These are phyloP conservation scores for Myochromella boudieri DNA, from an alignment of 768 basidiomycete species.

Conservation along the genomic window DNA sequence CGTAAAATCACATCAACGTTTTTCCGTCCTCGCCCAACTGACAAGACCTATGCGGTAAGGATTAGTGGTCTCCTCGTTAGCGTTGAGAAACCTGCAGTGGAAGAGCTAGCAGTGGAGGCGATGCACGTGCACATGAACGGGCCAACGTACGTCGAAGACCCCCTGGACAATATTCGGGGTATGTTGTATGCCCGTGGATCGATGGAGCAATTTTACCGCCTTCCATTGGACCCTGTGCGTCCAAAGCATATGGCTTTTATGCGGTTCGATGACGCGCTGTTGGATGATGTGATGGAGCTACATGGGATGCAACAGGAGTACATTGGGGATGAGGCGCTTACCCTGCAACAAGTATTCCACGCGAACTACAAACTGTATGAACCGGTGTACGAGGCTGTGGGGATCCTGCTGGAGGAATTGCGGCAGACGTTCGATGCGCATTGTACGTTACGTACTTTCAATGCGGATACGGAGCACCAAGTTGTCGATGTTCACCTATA, in stretches of 20 bases:
- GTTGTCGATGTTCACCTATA: constrained; percentile 38
- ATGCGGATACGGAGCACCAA: constrained; percentile 27
- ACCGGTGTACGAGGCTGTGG: constrained; percentile 32
- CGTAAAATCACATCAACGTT: constrained; percentile 40
- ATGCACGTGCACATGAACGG: constrained; percentile 28
- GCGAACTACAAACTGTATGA: constrained; percentile 36
- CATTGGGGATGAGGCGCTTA: constrained; percentile 36
- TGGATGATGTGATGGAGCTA: constrained; percentile 26
- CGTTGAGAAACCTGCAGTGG: constrained; percentile 29
- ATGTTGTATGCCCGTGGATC: constrained; percentile 34
- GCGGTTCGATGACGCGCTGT: constrained; percentile 32
- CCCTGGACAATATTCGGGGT: constrained; percentile 31
- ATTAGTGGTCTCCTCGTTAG: constrained; percentile 42
- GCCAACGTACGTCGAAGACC: constrained; percentile 33
- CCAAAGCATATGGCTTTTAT: constrained; percentile 42
- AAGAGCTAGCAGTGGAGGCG: constrained; percentile 30
- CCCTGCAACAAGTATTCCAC: constrained; percentile 38
- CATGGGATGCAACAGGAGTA: constrained; percentile 31
- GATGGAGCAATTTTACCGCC: constrained; percentile 38
- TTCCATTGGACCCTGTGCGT: constrained; percentile 29
- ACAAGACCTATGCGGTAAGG: constrained; percentile 41
- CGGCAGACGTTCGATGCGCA: constrained; percentile 19
- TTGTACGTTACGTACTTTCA: constrained; percentile 33
- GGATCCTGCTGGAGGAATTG: constrained; percentile 35
- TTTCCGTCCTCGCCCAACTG: constrained; percentile 29